A percentile compares a stretch with the other conserved stretches of the same genome.
These are phyloP conservation scores for Clathrus columnatus DNA, from an alignment of 768 basidiomycete genomes.

Conservation along the genomic window DNA sequence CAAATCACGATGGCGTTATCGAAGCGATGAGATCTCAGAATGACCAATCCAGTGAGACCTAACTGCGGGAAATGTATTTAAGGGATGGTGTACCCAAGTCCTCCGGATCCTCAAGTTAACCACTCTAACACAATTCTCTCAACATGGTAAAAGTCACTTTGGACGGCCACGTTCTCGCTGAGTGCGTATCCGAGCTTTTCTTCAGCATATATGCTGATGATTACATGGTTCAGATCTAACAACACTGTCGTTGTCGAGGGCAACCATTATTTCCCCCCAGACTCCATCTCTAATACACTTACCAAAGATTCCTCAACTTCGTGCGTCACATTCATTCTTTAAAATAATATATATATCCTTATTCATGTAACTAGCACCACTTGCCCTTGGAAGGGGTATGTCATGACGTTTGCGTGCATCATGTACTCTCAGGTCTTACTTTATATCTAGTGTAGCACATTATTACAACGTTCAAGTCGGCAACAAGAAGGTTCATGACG, in stretches of 20 bases:
- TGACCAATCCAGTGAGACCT: too few relatives aligned
- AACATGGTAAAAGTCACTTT: conserved; percentile 40
- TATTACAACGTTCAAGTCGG: conserved; percentile 54
- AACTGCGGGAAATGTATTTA: too few relatives aligned
- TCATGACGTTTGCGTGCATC: neutral
- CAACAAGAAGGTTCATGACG: conserved; percentile 42
- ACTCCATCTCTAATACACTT: conserved; percentile 35
- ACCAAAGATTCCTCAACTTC: conserved; percentile 45
- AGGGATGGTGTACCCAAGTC: too few relatives aligned
- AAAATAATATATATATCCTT: neutral
- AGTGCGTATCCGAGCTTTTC: conserved; percentile 21
- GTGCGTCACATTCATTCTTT: conserved; percentile 26
- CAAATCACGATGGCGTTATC: too few relatives aligned
- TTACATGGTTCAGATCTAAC: conserved; percentile 18
- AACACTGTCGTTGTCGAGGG: conserved; percentile 51
- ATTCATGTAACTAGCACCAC: conserved; percentile 28
- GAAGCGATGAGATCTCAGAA: too few relatives aligned
- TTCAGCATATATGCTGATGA: neutral
- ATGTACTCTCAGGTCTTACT: neutral
- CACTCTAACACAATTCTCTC: too few relatives aligned
- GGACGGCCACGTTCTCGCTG: conserved; percentile 46
- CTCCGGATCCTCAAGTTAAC: too few relatives aligned
- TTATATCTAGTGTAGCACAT: conserved; percentile 40
- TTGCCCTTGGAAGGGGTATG: conserved; percentile 69
- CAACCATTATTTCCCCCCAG: conserved; percentile 68